Base-by-base conservation (phyloP, 1,284 basidiomycete species). In the Spongiforma sp. region DNA sequence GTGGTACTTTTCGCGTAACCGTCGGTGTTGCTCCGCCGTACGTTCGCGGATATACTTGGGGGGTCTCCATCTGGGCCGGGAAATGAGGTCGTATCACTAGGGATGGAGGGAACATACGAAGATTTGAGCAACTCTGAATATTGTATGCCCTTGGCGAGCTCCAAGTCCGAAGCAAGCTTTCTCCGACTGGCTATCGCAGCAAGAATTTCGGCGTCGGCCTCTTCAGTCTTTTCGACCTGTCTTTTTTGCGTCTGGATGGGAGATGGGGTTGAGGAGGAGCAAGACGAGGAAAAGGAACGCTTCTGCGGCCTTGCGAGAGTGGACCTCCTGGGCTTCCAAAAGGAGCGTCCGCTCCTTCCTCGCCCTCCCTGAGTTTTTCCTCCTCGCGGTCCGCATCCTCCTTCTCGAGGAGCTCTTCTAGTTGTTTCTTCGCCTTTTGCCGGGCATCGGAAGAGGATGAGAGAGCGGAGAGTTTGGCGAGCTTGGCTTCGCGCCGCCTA, bases 241-340 rank as follows among this genome's bases (percentile, higher is more conserved):
- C 81, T 98, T 98, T 76, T 89, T 86, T 3, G 94, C 88, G 79
- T 97, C 95, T 96, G 68, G 14, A 24, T n/a, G n/a, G n/a, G n/a
- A n/a, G n/a, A n/a, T n/a, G n/a, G n/a, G n/a, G n/a, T n/a, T n/a
- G 58, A 37, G 19, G 39, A 62, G 70, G 39, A 70, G 61, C 41
- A 30, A 48, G 59, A 48, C 0, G n/a, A 54, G 60, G 46, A 10
- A 3, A 34, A 52, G 46, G 53, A 34, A 41, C 3, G 46, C 26
- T 79, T 33, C 93, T 59, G 83, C 83, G 15, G 91, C 93, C 77
- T 90, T 94, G 73, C 84, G 83, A 37, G 85, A 84, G 76, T 96
- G 94, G 30, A 98, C 95, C 75, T 98, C 95, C 78, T 97, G 95
- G 1, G 96, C 96, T 74, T 96, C 94, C 72, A 95, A 80, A 59